Conservation (phyloP, 345 rosid genomes). For the Populus nigra region DNA sequence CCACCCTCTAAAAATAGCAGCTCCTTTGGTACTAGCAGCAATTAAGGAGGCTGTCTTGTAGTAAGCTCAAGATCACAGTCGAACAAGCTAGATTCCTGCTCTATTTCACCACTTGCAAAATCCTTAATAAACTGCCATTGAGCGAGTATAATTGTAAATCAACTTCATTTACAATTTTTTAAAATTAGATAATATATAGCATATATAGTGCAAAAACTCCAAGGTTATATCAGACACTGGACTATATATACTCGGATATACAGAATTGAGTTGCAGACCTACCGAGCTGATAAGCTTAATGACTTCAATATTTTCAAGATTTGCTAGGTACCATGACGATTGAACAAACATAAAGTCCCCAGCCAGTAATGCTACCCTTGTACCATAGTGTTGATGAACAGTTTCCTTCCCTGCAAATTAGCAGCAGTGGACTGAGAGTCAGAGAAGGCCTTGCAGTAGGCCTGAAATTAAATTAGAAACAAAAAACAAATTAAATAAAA, state of each 20-base stretch:
- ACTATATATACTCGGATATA: not conserved
- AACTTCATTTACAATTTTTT: not conserved
- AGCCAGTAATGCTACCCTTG: conserved; percentile 86
- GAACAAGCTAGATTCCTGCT: conserved; percentile 92
- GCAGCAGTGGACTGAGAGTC: not conserved
- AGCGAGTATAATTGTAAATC: not conserved
- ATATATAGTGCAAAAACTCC: not conserved
- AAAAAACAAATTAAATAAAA: not conserved
- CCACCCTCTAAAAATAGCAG: conserved; percentile 86
- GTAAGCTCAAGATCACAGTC: conserved; percentile 70
- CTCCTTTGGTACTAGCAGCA: conserved; percentile 93
- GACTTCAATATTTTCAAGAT: conserved; percentile 88
- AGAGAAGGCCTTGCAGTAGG: not conserved
- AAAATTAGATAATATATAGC: not conserved
- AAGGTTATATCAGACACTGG: not conserved
- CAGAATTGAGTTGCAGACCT: not conserved
- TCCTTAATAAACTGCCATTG: conserved; percentile 84
- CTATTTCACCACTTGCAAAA: conserved; percentile 97
- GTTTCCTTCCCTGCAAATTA: conserved; percentile 67
- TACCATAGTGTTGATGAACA: conserved; percentile 76
- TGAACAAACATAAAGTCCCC: conserved; percentile 99
- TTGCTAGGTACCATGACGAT: conserved; percentile 95
- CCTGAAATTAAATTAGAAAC: too few species aligned
- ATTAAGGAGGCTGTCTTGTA: conserved; percentile 91
- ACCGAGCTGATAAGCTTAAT: conserved; percentile 98